Evolutionary conservation across 305 asterid species (phyloP), one percentile per base, ranked within the genome.

Genomic region (Fraxinus floribunda): DNA sequence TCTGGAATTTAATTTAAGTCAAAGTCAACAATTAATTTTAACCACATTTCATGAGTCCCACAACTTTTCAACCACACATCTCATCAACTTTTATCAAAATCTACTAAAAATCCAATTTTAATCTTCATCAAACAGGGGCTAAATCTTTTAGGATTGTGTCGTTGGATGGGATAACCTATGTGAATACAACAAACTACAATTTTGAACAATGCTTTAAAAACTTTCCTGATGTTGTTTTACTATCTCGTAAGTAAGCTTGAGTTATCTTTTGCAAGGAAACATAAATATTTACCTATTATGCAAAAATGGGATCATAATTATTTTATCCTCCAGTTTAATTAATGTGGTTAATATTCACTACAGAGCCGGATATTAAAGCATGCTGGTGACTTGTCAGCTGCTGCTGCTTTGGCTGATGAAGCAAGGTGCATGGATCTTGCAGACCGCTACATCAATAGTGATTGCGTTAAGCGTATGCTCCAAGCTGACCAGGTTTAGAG

Each of bases 391-490:
- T 83, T 92, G 57, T 86, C 91, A 72, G 98, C 97, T 0, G 98
- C 99, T 77, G 97, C 98, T 83, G 89, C 97, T 85, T 89, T 95
- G 91, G 98, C 99, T 82, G 97, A 97, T 89, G 99, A 97, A 90
- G 99, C 98, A 82, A 92, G 99, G 90, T 89, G 97, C 83, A 91
- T 97, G 98, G 99, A 97, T 94, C 98, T 97, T 82, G 98, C 99
- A 44, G 99, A 97, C 88, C 99, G 98, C 73, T 95, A 95, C 73
- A 89, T 97, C 86, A 97, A 97, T 83, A 97, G 98, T 88, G 94
- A 93, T 84, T 97, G 98, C 52, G 98, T 97, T 84, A 97, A 93
- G 86, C 94, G 98, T 74, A 95, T 97, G 98, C 94, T 97, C 91
- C 97, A 97, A 90, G 98, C 99, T 57, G 99, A 97, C 87, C 95